These are phyloP conservation scores for Ophiocordyceps polyrhachis-furcata DNA, from an alignment of 2,329 filamentous ascomycete species.

Conservation along the genomic window DNA sequence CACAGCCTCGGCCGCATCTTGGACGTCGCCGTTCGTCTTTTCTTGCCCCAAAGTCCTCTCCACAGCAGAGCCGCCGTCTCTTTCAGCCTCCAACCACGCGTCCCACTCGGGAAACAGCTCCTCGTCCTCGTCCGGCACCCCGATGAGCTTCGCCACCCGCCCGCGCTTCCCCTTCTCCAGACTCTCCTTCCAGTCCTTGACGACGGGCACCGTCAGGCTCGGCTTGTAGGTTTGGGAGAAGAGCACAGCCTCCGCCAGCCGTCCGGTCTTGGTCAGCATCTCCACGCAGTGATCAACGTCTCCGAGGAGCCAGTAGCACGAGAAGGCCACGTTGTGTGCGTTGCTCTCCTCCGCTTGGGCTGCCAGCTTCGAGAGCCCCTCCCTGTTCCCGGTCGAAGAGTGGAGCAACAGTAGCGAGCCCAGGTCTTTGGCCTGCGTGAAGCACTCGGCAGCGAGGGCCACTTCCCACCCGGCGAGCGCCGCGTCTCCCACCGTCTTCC, in stretches of 20 bases:
- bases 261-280: slow-evolving; percentile 58
- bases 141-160: slow-evolving; percentile 68
- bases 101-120: slow-evolving; percentile 96
- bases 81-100: slow-evolving; percentile 65
- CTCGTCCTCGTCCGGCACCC: slow-evolving; percentile 61
- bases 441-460: slow-evolving; percentile 77
- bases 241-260: slow-evolving; percentile 69
- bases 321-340: slow-evolving; percentile 85
- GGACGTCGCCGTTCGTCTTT: slow-evolving; percentile 1
- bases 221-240: slow-evolving; percentile 96
- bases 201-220: slow-evolving; percentile 47
- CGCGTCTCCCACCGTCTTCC: slow-evolving; percentile 92
- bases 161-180: slow-evolving; percentile 73
- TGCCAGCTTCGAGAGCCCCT: slow-evolving; percentile 55
- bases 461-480: slow-evolving; percentile 79
- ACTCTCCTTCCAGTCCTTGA: slow-evolving; percentile 61
- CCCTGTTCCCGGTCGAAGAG: slow-evolving; percentile 63
- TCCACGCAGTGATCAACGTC: slow-evolving; percentile 69
- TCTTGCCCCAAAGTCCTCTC: neutral
- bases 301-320: slow-evolving; percentile 69
- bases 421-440: slow-evolving; percentile 74
- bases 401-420: slow-evolving; percentile 78
- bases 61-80: neutral
- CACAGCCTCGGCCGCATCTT: slow-evolving; percentile 8
- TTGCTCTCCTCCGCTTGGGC: slow-evolving; percentile 57